A percentile compares a stretch with the other conserved stretches of the same genome.
Conservation (phyloP, 257 asterid genomes). For the Orobanche coerulescens region DNA sequence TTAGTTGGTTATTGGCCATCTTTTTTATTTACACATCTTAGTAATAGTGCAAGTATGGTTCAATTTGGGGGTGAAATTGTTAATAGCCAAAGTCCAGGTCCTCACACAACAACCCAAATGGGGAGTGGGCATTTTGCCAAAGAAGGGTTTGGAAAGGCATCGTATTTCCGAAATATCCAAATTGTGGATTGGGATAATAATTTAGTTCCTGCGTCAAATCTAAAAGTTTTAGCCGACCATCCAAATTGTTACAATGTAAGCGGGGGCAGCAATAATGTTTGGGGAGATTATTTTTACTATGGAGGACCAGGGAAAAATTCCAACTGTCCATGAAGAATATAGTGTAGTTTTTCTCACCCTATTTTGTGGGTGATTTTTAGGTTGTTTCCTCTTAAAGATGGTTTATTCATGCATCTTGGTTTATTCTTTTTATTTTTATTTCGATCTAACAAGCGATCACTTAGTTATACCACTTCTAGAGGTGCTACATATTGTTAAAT, state of each 20-base stretch:
- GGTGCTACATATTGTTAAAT: slow-evolving; percentile 43
- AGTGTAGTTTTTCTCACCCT: not conserved
- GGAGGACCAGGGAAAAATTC: slow-evolving; percentile 60
- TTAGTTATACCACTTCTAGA: slow-evolving; percentile 27
- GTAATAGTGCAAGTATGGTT: slow-evolving; percentile 46
- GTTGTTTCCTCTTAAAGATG: slow-evolving; percentile 22
- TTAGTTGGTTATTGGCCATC: slow-evolving; percentile 63
- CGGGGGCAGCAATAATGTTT: slow-evolving; percentile 41
- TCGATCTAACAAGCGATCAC: slow-evolving; percentile 33
- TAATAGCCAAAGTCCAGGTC: slow-evolving; percentile 29
- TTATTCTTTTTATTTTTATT: slow-evolving; percentile 39
- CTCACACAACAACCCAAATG: slow-evolving; percentile 48
- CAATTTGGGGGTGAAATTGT: slow-evolving; percentile 53
- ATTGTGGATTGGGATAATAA: slow-evolving; percentile 48
- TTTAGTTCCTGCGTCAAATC: slow-evolving; percentile 41
- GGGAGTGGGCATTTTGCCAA: slow-evolving; percentile 61
- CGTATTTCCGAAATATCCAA: slow-evolving; percentile 47
- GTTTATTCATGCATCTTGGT: slow-evolving; percentile 16
- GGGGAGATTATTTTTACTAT: slow-evolving; percentile 53
- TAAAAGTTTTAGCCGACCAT: slow-evolving; percentile 44
- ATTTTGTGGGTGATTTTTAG: slow-evolving; percentile 19
- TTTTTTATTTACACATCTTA: slow-evolving; percentile 39
- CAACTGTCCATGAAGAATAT: slow-evolving; percentile 30
- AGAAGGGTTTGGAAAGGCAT: slow-evolving; percentile 53
- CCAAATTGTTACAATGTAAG: slow-evolving; percentile 43